Conservation (phyloP, 192 early-diverging fungal genomes). For the Podila minutissima region DNA sequence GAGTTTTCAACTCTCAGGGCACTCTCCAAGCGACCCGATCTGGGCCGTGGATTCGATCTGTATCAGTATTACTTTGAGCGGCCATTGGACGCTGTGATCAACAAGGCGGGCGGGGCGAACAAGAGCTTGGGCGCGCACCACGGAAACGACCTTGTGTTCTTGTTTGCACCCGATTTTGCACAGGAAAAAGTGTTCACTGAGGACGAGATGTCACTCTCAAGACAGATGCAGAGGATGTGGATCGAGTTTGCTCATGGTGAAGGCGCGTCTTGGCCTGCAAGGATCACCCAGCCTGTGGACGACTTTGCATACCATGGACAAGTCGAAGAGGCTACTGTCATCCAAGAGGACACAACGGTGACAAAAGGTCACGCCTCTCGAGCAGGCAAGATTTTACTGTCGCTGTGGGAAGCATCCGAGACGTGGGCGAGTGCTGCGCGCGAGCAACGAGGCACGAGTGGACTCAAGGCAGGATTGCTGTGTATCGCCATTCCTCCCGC, state of each 20-base stretch:
- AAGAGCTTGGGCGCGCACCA: conserved; percentile 23
- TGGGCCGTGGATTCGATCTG: conserved; percentile 7
- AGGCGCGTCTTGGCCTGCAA: neutral
- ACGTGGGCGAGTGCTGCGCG: conserved; percentile 10
- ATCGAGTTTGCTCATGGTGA: conserved; percentile 32
- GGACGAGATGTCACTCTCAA: conserved; percentile 12
- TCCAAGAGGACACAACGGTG: neutral
- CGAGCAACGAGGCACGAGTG: neutral
- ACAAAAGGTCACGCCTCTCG: neutral
- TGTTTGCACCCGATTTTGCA: conserved; percentile 33
- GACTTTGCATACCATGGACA: conserved; percentile 15
- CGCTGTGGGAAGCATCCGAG: conserved; percentile 25
- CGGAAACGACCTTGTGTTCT: conserved; percentile 25
- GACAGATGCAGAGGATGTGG: conserved; percentile 23
- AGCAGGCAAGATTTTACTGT: conserved; percentile 1
- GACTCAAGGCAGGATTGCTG: conserved; percentile 17
- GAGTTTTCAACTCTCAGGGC: conserved; percentile 13
- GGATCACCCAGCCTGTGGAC: conserved; percentile 9
- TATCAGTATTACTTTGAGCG: conserved; percentile 37
- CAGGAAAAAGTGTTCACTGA: conserved; percentile 8
- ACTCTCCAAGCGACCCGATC: conserved; percentile 24
- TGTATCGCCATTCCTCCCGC: conserved; percentile 21
- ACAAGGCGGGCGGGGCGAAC: neutral
- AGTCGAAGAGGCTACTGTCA: conserved; percentile 19
- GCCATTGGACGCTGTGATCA: conserved; percentile 8